Percentiles rank a stretch among this genome's conserved stretches.
These are phyloP conservation scores for Solanum microdontum DNA, from an alignment of 257 asterid species.

Conservation along the genomic window DNA sequence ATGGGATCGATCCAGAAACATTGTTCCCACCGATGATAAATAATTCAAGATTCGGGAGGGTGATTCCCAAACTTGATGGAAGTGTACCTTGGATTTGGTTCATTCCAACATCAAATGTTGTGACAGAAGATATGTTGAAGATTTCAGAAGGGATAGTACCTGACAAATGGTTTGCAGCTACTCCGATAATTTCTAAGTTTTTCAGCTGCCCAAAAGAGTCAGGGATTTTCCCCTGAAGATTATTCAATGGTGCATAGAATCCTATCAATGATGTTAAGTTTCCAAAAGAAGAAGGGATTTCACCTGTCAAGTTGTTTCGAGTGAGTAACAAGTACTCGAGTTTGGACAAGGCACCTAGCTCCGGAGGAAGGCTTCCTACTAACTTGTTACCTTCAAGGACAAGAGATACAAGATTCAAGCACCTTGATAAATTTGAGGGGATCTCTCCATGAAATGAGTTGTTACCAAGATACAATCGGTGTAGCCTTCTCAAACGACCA, in stretches of 20 bases:
- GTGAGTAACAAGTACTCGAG: neutral
- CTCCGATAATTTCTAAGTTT: neutral
- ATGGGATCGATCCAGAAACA: conserved; percentile 9
- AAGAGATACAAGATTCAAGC: conserved; percentile 6
- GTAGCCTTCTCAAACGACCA: conserved; percentile 6
- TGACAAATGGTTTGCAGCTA: conserved; percentile 7
- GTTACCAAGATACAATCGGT: neutral
- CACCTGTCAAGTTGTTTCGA: conserved; percentile 8
- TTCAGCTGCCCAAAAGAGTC: conserved; percentile 3
- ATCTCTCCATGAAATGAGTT: conserved; percentile 11
- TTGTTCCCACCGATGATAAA: conserved; percentile 11
- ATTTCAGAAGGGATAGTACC: conserved; percentile 6
- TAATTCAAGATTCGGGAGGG: conserved; percentile 6
- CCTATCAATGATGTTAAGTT: conserved; percentile 10
- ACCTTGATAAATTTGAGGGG: conserved; percentile 8
- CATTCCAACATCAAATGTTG: conserved; percentile 3
- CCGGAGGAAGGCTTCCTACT: neutral
- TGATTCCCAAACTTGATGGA: conserved; percentile 7
- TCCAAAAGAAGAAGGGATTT: conserved; percentile 13
- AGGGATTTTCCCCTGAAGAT: conserved; percentile 8
- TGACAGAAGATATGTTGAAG: conserved; percentile 11
- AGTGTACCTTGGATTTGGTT: conserved; percentile 8
- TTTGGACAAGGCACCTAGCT: conserved; percentile 1
- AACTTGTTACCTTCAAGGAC: conserved; percentile 5
- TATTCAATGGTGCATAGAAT: conserved; percentile 5